Conservation (phyloP, 768 basidiomycete species). For the Trametopsis cervina region DNA sequence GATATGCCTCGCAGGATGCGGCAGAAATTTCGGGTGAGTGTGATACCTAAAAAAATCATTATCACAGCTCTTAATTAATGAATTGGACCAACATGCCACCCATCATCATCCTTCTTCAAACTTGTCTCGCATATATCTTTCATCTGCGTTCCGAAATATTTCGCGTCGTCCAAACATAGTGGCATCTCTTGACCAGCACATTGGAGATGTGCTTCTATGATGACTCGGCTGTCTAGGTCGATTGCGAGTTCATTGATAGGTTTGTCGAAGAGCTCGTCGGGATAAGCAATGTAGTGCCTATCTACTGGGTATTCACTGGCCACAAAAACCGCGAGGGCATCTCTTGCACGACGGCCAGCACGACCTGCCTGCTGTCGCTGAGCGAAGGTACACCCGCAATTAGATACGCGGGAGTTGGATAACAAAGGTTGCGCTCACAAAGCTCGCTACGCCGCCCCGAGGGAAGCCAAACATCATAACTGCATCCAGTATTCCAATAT, state of each 20-base stretch:
- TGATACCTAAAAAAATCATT: slow-evolving; percentile 54
- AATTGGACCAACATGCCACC: slow-evolving; percentile 46
- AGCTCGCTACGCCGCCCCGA: slow-evolving; percentile 61
- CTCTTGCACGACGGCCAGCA: slow-evolving; percentile 75
- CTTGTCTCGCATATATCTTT: slow-evolving; percentile 52
- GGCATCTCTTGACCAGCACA: slow-evolving; percentile 89
- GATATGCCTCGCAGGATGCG: slow-evolving; percentile 66
- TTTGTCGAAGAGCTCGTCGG: slow-evolving; percentile 63
- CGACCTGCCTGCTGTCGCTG: slow-evolving; percentile 88
- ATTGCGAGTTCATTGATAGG: slow-evolving; percentile 56
- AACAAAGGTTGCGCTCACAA: slow-evolving; percentile 44
- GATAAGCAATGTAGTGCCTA: slow-evolving; percentile 63
- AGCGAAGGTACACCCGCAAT: background rate
- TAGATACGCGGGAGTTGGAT: background rate
- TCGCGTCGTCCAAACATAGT: slow-evolving; percentile 51
- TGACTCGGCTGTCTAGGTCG: slow-evolving; percentile 65
- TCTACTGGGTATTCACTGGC: slow-evolving; percentile 66
- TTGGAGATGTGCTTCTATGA: slow-evolving; percentile 82
- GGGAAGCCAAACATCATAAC: slow-evolving; percentile 90
- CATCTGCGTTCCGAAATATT: slow-evolving; percentile 65
- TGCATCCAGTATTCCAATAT: slow-evolving; percentile 83
- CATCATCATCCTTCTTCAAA: slow-evolving; percentile 66
- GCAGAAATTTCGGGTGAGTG: slow-evolving; percentile 70
- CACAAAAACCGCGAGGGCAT: slow-evolving; percentile 71
- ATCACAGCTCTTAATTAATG: background rate